Evolutionary conservation across 2,329 filamentous ascomycete genomes (phyloP).

Genomic region (Samsoniella hepiali): DNA sequence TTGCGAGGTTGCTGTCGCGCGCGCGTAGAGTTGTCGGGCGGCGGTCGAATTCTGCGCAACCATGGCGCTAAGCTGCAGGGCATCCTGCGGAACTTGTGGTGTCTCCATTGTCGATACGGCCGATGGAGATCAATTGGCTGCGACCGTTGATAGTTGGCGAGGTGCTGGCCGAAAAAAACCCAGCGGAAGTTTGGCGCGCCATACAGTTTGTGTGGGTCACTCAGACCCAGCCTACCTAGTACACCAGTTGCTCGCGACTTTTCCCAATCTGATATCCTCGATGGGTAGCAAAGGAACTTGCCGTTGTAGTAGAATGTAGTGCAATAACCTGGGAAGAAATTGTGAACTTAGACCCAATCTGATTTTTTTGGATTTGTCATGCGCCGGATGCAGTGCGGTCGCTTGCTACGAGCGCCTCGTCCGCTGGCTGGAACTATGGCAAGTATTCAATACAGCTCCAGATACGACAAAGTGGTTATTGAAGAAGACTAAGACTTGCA

Average conservation of each 20-base stretch:
- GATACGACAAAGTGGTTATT: too few species aligned
- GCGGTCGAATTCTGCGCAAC: conserved; percentile 34
- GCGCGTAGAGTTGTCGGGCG: conserved; percentile 33
- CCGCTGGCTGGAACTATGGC: too few species aligned
- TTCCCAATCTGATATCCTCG: too few species aligned
- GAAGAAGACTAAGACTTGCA: too few species aligned
- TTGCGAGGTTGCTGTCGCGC: conserved; percentile 22
- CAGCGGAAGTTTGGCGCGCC: neutral
- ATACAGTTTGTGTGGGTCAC: conserved; percentile 8
- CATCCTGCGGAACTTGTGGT: conserved; percentile 31
- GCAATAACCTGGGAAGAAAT: too few species aligned
- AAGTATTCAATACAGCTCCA: too few species aligned
- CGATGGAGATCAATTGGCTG: conserved; percentile 15
- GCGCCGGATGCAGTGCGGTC: too few species aligned
- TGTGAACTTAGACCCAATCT: too few species aligned
- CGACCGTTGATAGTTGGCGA: neutral
- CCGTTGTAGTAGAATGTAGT: too few species aligned
- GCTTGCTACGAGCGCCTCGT: too few species aligned
- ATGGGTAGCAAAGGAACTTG: too few species aligned
- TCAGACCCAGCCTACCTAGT: neutral
- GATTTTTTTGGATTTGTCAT: too few species aligned
- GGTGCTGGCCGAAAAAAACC: neutral
- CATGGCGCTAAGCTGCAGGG: conserved; percentile 34
- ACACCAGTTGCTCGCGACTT: neutral
- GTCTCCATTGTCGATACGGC: conserved; percentile 32